Base-by-base conservation (phyloP, 2,329 filamentous ascomycete genomes). In the Aureobasidium sp. region DNA sequence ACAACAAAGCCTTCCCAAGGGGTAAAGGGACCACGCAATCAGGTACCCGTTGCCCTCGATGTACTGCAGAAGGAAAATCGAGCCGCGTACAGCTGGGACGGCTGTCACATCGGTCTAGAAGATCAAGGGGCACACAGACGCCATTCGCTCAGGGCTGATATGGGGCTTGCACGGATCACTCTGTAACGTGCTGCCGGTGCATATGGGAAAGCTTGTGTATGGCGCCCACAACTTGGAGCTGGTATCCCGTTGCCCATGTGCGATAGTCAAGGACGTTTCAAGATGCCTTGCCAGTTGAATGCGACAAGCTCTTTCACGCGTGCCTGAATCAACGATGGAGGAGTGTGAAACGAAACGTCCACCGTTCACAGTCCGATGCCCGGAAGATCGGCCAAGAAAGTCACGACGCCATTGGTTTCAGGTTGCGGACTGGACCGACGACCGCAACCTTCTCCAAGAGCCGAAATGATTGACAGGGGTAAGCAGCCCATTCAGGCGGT, bases 391-490 rank as follows among this genome's bases (percentile, higher is more conserved):
- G 41, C 37, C 53, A 39, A 57, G 29, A 6, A 42, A 21, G 27
- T 16, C 41, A 36, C 41, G 45, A 48, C 10, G 42, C 42, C 32
- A 32, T 57, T n/a, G 1, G 54, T 58, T 58, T 58, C 54, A 58
- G 42, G 39, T 58, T 58, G 29, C 41, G 54, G 41, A 16, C 54
- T 45, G 29, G 51, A 21, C 51, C 37, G 51, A 45, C 21, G 21
- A 21, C 21, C 13, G n/a, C 45, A 58, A 58, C 54, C 54, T 58
- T 58, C 54, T 58, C 42, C 42, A 39, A 29, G 30, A 58, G 42
- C 54, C 42, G 54, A 48, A 58, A 34, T 48, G 54, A 58, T 58
- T 30, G 54, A 58, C 54, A 58, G 54, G 54, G 54, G 54, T n/a
- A 30, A 45, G 42, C 25, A 45, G 39, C 27, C 21, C 29, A 41